Base-by-base conservation (phyloP, 306 rosid species). In the Vigna angularis region DNA sequence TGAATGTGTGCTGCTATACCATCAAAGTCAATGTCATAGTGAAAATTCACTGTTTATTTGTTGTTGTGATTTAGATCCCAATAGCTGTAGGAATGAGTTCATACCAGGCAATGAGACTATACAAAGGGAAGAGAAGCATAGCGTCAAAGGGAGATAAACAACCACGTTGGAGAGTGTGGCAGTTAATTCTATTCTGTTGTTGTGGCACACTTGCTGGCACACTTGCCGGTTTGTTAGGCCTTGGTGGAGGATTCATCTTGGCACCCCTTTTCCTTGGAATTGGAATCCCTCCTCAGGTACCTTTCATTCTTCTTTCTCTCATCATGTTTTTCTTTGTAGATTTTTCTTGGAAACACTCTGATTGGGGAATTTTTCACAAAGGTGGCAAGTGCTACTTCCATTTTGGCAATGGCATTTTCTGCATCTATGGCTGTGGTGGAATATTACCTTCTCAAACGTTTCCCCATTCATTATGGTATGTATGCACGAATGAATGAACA, bases 351-450 rank as follows among this genome's bases (percentile, higher is more conserved):
- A 52, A 22, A 32, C 47, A 32, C 18, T 66, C 9, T 72, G 22
- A 72, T 56, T 14, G 56, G 15, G 44, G 56, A 18, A 20, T 47
- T 66, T 77, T 32, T 4, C 6, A 14, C 18, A 18, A 57, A 91
- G 97, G 94, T 91, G 2, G 79, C 94, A 77, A 91, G 97, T 83
- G 97, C 97, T 51, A 89, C 94, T 62, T 84, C 97, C 75, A 91
- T 91, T 28, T 89, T 91, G 63, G 84, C 97, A 47, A 91, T 91
- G 94, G 66, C 89, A 45, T 91, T 91, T 84, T 89, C 97, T 42
- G 90, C 97, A 16, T 88, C 94, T 15, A 91, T 91, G 97, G 85
- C 97, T 5, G 94, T 89, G 62, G 92, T 91, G 36, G 92, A 91
- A 67, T 89, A 89, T 67, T 86, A 91, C 57, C 91, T 91, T 71